Conservation (phyloP, 1,139 yeast genomes). For the Citeromyces hawaiiensis region DNA sequence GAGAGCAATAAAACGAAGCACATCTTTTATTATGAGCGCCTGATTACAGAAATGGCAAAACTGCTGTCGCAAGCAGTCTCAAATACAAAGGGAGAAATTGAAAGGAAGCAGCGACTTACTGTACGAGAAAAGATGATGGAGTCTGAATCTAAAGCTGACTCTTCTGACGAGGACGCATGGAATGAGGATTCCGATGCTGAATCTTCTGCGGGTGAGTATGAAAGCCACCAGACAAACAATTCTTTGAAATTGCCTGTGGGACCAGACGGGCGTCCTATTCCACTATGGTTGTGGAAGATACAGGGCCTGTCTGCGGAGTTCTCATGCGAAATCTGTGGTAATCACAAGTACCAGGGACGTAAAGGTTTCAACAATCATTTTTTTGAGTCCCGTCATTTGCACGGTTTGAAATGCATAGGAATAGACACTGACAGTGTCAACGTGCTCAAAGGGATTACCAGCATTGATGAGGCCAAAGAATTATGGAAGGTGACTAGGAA, state of each 20-base stretch:
- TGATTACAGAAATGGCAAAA: conserved; percentile 20
- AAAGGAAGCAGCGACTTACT: conserved; percentile 57
- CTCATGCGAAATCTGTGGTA: conserved; percentile 82
- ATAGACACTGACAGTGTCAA: conserved; percentile 26
- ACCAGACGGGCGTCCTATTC: conserved; percentile 84
- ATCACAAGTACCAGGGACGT: conserved; percentile 62
- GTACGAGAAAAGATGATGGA: conserved; percentile 62
- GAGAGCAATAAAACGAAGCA: conserved; percentile 5
- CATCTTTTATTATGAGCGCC: conserved; percentile 19
- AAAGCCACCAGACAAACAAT: conserved; percentile 13
- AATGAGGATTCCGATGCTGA: conserved; percentile 10
- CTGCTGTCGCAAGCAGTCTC: conserved; percentile 24
- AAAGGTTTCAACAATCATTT: conserved; percentile 66
- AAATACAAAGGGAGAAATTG: conserved; percentile 47
- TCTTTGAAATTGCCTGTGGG: conserved; percentile 67
- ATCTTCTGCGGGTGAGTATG: conserved; percentile 15
- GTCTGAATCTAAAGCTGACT: conserved; percentile 24
- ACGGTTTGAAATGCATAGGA: conserved; percentile 70
- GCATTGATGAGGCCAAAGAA: conserved; percentile 53
- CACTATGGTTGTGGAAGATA: conserved; percentile 83
- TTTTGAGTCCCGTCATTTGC: conserved; percentile 48
- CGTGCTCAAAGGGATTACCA: conserved; percentile 51
- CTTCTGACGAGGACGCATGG: conserved; percentile 18
- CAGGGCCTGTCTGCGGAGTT: conserved; percentile 73
- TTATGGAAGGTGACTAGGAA: conserved; percentile 37